Conservation (phyloP, 202 grass and related monocot genomes). For the Eragrostis tef region DNA sequence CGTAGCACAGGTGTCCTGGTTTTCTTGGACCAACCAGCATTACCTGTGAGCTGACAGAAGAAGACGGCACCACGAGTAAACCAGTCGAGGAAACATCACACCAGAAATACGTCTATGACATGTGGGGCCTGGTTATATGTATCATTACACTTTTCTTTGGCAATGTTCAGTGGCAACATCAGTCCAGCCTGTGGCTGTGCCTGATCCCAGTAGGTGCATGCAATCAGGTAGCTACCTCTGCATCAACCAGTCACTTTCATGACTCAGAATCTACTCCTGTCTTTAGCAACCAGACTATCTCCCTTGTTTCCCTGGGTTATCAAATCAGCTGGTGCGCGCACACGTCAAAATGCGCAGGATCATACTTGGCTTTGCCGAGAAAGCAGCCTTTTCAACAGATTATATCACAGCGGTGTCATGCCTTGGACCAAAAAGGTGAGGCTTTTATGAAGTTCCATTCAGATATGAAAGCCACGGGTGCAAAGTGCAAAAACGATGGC, state of each 20-base stretch:
- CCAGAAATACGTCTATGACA: background rate
- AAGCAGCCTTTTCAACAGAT: slow-evolving; percentile 1
- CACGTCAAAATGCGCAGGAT: slow-evolving; percentile 2
- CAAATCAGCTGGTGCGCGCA: slow-evolving; percentile 12
- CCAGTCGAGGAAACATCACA: too few relatives aligned
- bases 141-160: background rate
- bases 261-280: slow-evolving; percentile 45
- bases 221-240: slow-evolving; percentile 29
- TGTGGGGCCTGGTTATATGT: too few relatives aligned
- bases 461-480: background rate
- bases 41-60: background rate
- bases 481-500: background rate
- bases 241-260: slow-evolving; percentile 33
- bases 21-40: background rate
- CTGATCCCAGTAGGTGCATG: background rate
- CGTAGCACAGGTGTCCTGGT: background rate
- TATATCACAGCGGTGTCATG: background rate
- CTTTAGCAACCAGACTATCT: slow-evolving; percentile 32
- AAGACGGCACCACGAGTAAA: too few relatives aligned
- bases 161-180: slow-evolving; percentile 33
- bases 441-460: slow-evolving; percentile 20
- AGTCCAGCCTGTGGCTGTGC: slow-evolving; percentile 13
- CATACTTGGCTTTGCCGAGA: background rate
- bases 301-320: slow-evolving; percentile 1
- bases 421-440: slow-evolving; percentile 28